Evolutionary conservation across 345 rosid species (phyloP).

Genomic region (Pistacia atlantica): DNA sequence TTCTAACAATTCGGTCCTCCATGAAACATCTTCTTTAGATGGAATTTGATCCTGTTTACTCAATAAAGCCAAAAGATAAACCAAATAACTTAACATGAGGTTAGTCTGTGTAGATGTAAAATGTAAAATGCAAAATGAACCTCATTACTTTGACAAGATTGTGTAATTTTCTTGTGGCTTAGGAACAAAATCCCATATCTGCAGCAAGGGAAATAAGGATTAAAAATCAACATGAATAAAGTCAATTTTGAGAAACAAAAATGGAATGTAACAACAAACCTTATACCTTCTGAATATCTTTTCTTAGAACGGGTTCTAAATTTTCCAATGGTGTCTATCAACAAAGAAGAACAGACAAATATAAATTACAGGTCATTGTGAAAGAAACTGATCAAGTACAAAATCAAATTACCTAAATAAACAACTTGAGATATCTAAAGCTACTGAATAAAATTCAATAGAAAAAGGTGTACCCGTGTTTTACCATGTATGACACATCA

Average conservation of each 20-base stretch:
- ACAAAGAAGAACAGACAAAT: slow-evolving; percentile 10
- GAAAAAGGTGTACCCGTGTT: slow-evolving; percentile 65
- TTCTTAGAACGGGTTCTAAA: slow-evolving; percentile 90
- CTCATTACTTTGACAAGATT: no score
- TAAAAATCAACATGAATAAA: slow-evolving; percentile 19
- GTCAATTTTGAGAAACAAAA: slow-evolving; percentile 14
- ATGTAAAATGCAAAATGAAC: no score
- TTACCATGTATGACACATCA: slow-evolving; percentile 96
- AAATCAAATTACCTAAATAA: background rate
- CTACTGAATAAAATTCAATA: slow-evolving; percentile 4
- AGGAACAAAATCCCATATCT: slow-evolving; percentile 97
- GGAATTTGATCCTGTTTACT: no score
- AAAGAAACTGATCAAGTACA: background rate
- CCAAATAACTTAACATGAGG: no score
- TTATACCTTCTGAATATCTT: slow-evolving; percentile 94
- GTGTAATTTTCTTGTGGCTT: slow-evolving; percentile 61
- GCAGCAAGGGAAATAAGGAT: slow-evolving; percentile 24
- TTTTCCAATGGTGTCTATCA: slow-evolving; percentile 92
- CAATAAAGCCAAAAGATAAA: no score
- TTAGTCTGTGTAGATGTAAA: no score
- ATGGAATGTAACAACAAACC: slow-evolving; percentile 19
- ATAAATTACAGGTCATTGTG: slow-evolving; percentile 9
- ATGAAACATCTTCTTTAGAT: no score
- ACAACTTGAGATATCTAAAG: slow-evolving; percentile 6
- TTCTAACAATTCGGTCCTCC: no score